Percentiles rank a stretch among this genome's conserved stretches.
Conservation (phyloP, 345 rosid species). For the Eucalyptus virginea region DNA sequence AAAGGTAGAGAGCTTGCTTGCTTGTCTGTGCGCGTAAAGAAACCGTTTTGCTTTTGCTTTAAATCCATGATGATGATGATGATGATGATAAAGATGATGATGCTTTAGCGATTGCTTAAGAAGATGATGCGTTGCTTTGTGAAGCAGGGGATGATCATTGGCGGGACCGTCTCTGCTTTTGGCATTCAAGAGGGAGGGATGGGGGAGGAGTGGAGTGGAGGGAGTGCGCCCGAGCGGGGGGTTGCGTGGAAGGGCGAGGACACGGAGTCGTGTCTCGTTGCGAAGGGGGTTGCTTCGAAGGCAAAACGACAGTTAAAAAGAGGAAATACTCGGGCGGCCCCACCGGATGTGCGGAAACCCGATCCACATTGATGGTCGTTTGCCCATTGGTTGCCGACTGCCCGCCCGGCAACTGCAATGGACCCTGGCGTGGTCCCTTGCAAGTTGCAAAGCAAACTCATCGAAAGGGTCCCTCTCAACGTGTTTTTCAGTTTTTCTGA, state of each 20-base stretch:
- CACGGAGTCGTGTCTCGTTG: neutral
- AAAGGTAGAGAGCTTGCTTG: neutral
- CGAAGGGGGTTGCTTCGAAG: neutral
- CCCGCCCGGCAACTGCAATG: neutral
- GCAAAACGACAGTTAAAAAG: too few species aligned
- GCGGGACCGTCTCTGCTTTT: neutral
- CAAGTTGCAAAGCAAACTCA: too few species aligned
- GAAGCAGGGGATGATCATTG: neutral
- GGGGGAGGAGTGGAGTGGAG: neutral
- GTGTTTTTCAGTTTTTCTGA: neutral
- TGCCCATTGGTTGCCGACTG: neutral
- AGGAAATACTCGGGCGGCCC: too few species aligned
- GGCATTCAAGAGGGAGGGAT: neutral
- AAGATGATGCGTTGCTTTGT: fast-evolving
- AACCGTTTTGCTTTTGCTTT: neutral
- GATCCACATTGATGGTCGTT: neutral
- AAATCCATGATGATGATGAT: neutral
- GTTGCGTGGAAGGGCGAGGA: neutral
- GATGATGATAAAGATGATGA: fast-evolving
- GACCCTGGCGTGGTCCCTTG: neutral
- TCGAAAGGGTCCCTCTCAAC: neutral
- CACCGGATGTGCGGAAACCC: neutral
- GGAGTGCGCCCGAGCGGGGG: neutral
- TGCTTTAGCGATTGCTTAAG: neutral
- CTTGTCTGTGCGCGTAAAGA: neutral